Evolutionary conservation across 306 rosid genomes (phyloP).

Genomic region (Dryas drummondii): DNA sequence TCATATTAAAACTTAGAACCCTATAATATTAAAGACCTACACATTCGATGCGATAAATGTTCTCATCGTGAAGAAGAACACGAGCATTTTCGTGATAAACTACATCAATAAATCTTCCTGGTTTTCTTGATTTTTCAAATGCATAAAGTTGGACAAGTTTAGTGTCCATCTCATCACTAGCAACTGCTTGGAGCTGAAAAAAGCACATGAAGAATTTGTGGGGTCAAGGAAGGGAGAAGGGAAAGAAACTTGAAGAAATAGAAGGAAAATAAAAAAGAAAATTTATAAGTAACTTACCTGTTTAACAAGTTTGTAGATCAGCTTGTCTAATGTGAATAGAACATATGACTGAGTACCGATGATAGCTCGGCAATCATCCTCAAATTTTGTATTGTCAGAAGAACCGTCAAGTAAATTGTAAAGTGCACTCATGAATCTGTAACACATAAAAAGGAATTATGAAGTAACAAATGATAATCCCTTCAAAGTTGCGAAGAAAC

Average conservation of each 20-base stretch:
- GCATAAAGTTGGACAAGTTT: constrained; percentile 89
- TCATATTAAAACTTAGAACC: neutral
- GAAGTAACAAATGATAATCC: constrained; percentile 16
- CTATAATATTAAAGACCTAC: constrained; percentile 41
- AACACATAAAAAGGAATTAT: constrained; percentile 23
- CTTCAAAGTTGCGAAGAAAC: constrained; percentile 14
- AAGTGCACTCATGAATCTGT: constrained; percentile 93
- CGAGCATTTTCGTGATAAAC: constrained; percentile 98
- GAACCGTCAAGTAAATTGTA: constrained; percentile 95
- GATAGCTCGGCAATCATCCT: constrained; percentile 97
- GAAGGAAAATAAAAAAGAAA: constrained; percentile 7
- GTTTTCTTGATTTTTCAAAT: constrained; percentile 87
- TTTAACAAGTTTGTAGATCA: constrained; percentile 91
- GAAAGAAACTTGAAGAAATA: constrained; percentile 7
- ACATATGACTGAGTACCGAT: constrained; percentile 95
- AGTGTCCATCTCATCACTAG: constrained; percentile 89
- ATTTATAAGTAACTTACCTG: constrained; percentile 48
- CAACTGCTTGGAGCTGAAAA: constrained; percentile 81
- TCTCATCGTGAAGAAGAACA: constrained; percentile 96
- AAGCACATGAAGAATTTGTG: constrained; percentile 19
- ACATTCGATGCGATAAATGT: constrained; percentile 85
- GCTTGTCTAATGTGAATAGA: constrained; percentile 92
- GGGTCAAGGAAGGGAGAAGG: constrained; percentile 10
- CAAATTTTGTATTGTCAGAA: constrained; percentile 93
- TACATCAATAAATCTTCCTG: constrained; percentile 68